Evolutionary conservation across 352 stramenopile genomes (phyloP).

Genomic region (Globisporangium alternatum): DNA sequence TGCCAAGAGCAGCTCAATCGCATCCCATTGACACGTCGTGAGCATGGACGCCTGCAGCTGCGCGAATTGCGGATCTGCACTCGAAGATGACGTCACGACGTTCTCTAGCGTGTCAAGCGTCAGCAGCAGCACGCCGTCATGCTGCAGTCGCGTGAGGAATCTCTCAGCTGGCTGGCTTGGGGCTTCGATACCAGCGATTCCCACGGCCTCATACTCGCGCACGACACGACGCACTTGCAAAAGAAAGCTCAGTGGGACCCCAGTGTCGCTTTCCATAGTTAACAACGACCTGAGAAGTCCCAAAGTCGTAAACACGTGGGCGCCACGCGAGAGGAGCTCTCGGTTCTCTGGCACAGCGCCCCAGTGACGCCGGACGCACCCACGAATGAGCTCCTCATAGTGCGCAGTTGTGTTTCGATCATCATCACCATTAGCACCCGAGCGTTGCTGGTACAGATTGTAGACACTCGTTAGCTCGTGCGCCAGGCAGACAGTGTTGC

Average conservation of each 20-base stretch:
- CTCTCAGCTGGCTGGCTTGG: slow-evolving; percentile 18
- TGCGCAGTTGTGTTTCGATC: neutral
- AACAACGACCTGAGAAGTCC: slow-evolving; percentile 37
- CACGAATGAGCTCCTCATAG: slow-evolving; percentile 25
- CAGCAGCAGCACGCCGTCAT: slow-evolving; percentile 23
- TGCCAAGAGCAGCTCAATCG: slow-evolving; percentile 20
- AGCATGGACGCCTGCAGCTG: slow-evolving; percentile 31
- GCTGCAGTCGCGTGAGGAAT: slow-evolving; percentile 27
- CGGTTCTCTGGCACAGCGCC: slow-evolving; percentile 29
- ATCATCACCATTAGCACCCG: neutral
- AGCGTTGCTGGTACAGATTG: slow-evolving; percentile 7
- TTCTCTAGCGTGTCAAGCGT: slow-evolving; percentile 44
- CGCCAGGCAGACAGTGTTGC: slow-evolving; percentile 24
- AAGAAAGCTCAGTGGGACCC: slow-evolving; percentile 34
- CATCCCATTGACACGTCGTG: slow-evolving; percentile 29
- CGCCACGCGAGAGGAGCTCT: slow-evolving; percentile 31
- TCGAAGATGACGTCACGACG: slow-evolving; percentile 9
- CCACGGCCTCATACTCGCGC: slow-evolving; percentile 44
- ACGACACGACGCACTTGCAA: slow-evolving; percentile 25
- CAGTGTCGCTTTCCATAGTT: slow-evolving; percentile 7
- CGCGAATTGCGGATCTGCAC: slow-evolving; percentile 17
- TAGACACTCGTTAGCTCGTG: slow-evolving; percentile 32
- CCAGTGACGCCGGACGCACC: slow-evolving; percentile 43
- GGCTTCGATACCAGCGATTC: slow-evolving; percentile 9
- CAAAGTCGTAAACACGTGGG: slow-evolving; percentile 43